Evolutionary conservation across 2,329 filamentous ascomycete genomes (phyloP).

Genomic region (Orbilia brochopaga): DNA sequence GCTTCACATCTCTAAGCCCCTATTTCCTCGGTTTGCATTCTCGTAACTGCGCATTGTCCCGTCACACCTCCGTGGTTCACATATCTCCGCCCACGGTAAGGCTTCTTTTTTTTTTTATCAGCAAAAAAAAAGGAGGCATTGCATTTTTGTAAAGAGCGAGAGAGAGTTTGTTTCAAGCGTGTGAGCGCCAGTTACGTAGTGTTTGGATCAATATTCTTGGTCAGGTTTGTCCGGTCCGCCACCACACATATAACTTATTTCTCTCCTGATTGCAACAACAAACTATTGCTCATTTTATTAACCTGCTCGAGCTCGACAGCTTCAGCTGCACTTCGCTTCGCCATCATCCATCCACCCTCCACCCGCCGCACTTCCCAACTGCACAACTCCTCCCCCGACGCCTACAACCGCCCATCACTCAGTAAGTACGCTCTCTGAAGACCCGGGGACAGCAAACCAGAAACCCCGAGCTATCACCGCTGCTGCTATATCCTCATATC

Average conservation of each 20-base stretch:
- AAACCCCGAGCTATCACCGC: not conserved
- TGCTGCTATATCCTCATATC: not conserved
- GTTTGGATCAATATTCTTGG: not conserved
- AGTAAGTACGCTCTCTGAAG: not conserved
- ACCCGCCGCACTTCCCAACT: not conserved
- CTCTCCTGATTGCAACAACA: too few species aligned
- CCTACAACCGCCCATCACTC: not conserved
- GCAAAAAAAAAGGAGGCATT: too few species aligned
- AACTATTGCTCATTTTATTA: too few species aligned
- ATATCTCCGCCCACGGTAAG: too few species aligned
- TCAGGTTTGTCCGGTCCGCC: too few species aligned
- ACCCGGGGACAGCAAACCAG: not conserved
- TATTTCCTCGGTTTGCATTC: not conserved
- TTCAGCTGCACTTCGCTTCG: not conserved
- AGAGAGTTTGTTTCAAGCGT: not conserved
- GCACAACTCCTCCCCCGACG: too few species aligned
- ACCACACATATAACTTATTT: too few species aligned
- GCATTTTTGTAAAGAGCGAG: not conserved
- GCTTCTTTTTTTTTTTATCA: too few species aligned
- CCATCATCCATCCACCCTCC: not conserved
- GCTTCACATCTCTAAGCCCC: not conserved
- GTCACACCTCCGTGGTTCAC: not conserved
- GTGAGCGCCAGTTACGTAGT: not conserved
- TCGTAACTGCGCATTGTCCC: not conserved
- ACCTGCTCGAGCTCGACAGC: slow-evolving; percentile 1